phyloP scores from a whole-genome alignment of 2,329 filamentous ascomycete genomes.

The Leptodontidium sp. region DNA sequence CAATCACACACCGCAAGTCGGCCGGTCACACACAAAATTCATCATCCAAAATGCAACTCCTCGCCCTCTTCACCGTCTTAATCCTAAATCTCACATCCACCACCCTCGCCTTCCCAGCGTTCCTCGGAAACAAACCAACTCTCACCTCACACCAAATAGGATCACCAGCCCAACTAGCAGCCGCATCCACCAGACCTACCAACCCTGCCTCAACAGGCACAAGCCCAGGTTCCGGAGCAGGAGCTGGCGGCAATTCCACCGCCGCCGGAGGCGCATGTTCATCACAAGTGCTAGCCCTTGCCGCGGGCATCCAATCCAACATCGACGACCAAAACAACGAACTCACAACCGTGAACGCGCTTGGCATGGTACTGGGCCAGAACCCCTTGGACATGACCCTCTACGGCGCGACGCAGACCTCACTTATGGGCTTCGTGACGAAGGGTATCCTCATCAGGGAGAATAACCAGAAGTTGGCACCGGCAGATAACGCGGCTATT shows the following conservation, averaged over 20 bases:
- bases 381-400: constrained; percentile 31
- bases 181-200: constrained; percentile 1
- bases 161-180: neutral
- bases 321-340: constrained; percentile 40
- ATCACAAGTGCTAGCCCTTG: constrained; percentile 32
- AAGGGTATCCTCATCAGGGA: constrained; percentile 39
- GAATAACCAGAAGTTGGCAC: constrained; percentile 41
- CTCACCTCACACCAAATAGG: constrained; percentile 2
- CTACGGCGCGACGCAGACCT: constrained; percentile 32
- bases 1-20: neutral
- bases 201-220: constrained; percentile 6
- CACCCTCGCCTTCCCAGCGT: constrained; percentile 6
- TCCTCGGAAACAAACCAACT: neutral
- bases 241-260: neutral
- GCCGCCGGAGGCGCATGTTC: constrained; percentile 26
- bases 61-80: constrained; percentile 3
- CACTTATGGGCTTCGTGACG: constrained; percentile 34
- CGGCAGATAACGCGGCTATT: constrained; percentile 34
- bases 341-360: constrained; percentile 29
- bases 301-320: constrained; percentile 36
- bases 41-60: constrained; percentile 19
- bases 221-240: neutral
- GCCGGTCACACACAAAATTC: neutral
- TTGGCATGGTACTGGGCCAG: constrained; percentile 33
- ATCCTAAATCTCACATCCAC: neutral